A percentile compares a stretch with the other conserved stretches of the same genome.
These are phyloP conservation scores for Penicillium cosmopolitanum DNA, from an alignment of 495 filamentous ascomycete genomes.

Conservation along the genomic window DNA sequence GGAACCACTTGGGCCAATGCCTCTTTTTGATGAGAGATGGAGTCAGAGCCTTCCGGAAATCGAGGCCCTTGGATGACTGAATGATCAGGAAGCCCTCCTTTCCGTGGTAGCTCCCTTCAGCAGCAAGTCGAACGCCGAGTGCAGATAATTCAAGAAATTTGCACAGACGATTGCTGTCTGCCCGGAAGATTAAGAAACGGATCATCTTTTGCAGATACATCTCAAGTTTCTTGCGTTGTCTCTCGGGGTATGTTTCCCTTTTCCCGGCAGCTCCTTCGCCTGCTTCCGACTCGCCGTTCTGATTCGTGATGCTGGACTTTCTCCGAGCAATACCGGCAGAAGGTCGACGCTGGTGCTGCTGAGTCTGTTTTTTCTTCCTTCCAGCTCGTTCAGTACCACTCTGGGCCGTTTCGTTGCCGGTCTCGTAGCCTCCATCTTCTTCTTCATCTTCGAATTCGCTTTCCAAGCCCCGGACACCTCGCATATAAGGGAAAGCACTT, in stretches of 20 bases:
- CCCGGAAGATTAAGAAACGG: slow-evolving; percentile 89
- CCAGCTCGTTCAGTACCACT: slow-evolving; percentile 59
- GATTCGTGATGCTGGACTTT: slow-evolving; percentile 59
- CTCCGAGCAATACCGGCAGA: slow-evolving; percentile 56
- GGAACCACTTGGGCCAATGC: slow-evolving; percentile 94
- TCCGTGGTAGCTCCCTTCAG: slow-evolving; percentile 94
- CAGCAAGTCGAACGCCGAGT: slow-evolving; percentile 90
- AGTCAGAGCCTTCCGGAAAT: slow-evolving; percentile 80
- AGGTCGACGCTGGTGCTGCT: slow-evolving; percentile 47
- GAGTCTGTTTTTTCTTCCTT: slow-evolving; percentile 60
- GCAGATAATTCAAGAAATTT: slow-evolving; percentile 96
- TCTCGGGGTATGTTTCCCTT: slow-evolving; percentile 62
- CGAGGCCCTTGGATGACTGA: slow-evolving; percentile 86
- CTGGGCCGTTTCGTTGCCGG: slow-evolving; percentile 53
- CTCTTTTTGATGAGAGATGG: slow-evolving; percentile 75
- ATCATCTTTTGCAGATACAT: slow-evolving; percentile 94
- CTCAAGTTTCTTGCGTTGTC: slow-evolving; percentile 85
- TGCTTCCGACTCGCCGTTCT: slow-evolving; percentile 45
- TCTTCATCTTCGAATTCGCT: slow-evolving; percentile 83
- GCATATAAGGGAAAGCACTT: slow-evolving; percentile 88
- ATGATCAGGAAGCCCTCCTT: slow-evolving; percentile 96
- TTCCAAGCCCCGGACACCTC: slow-evolving; percentile 77
- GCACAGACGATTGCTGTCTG: slow-evolving; percentile 94
- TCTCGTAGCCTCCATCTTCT: slow-evolving; percentile 63
- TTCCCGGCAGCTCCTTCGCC: slow-evolving; percentile 47